Evolutionary conservation across 148 eudicot genomes (phyloP), one percentile per base, ranked within the genome.

Genomic region (Gaultheria prostrata): DNA sequence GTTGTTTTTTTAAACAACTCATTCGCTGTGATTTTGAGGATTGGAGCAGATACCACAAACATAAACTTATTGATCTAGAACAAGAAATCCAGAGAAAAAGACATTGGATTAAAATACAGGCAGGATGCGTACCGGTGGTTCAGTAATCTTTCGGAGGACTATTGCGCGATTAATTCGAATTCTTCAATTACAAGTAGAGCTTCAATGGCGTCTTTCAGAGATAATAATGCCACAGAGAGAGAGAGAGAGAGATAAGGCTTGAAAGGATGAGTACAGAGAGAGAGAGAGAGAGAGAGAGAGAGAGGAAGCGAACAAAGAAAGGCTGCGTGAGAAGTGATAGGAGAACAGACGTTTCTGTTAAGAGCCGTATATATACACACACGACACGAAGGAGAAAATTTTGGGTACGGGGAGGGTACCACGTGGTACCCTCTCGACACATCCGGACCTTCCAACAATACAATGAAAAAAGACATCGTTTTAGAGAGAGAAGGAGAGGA

Each of bases 131-230:
- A 78, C 80, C 80, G 33, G 2, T 17, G 54, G 80, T 13, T 21
- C n/a, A 9, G 21, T 0, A 54, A 54, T 77, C 24, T 13, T 13
- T 35, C 49, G 1, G 32, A 3, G 21, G 20, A 39, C 15, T 14
- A 6, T 14, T 8, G 50, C 35, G 59, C 15, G 17, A 10, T 24
- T 39, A 54, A 74, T 24, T 39, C 73, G 82, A 80, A 61, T 54
- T 74, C 26, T 77, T 61, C 53, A 9, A 21, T 39, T 39, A 39
- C 0, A 21, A 21, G 26, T 28, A 79, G 32, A 56, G 49, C 81
- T 79, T 56, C 21, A 80, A 80, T 80, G 75, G 83, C 76, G 57
- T 63, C 35, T 65, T n/a, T 1, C 54, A 67, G 61, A 48, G 26
- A 9, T 17, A 43, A 9, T 17, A 43, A 30, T 73, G 48, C 48